A percentile compares a stretch with the other conserved stretches of the same genome.
These are phyloP conservation scores for Sporothrix humicola DNA, from an alignment of 2,329 filamentous ascomycete species.

Conservation along the genomic window DNA sequence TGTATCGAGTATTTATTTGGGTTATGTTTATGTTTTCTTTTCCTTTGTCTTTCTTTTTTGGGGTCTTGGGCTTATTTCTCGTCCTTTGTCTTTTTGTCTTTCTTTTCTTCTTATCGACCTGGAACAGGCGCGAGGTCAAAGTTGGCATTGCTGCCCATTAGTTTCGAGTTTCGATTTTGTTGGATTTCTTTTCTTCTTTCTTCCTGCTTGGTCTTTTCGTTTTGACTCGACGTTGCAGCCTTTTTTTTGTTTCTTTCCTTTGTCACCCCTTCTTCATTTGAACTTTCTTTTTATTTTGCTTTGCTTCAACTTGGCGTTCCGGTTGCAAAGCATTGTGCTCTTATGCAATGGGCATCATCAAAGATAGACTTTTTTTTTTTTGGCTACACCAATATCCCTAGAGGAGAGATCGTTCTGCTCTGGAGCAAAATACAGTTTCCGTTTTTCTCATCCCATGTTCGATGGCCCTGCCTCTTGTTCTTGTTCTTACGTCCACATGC, in stretches of 20 bases:
- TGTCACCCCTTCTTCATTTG: not conserved
- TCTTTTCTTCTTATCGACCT: no score
- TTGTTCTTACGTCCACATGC: not conserved
- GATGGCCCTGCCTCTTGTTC: no score
- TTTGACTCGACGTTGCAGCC: no score
- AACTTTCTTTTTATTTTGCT: slow-evolving; percentile 2
- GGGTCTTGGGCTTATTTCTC: no score
- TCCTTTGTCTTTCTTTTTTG: not conserved
- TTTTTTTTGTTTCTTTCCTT: not conserved
- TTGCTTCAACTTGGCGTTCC: not conserved
- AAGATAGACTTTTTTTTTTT: slow-evolving; percentile 18
- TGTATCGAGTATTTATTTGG: slow-evolving; percentile 27
- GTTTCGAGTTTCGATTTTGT: not conserved
- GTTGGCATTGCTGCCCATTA: no score
- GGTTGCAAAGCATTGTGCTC: not conserved
- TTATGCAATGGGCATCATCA: not conserved
- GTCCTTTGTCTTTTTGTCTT: no score
- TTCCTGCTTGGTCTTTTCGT: not conserved
- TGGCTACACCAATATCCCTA: not conserved
- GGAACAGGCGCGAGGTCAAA: no score
- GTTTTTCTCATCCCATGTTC: slow-evolving; percentile 2
- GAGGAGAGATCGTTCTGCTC: slow-evolving; percentile 6
- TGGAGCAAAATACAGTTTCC: slow-evolving; percentile 21
- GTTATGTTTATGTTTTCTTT: not conserved
- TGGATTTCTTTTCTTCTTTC: not conserved